Percentiles rank a stretch among this genome's conserved stretches.
Conservation (phyloP, 2,329 filamentous ascomycete species). For the Cucurbitaria berberidis region DNA sequence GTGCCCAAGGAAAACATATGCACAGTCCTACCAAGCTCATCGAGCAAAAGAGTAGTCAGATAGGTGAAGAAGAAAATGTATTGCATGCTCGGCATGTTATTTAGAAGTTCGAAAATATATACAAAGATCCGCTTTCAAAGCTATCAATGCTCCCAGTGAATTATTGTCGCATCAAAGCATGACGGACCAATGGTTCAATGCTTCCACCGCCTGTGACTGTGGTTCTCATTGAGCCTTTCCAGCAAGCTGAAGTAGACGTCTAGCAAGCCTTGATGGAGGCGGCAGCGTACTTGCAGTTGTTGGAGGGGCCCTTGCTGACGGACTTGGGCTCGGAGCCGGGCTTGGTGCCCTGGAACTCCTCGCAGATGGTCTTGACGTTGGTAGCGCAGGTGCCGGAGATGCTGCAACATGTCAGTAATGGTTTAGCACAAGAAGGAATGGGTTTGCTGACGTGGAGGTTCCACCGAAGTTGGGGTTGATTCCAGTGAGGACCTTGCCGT, state of each 20-base stretch:
- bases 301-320: conserved; percentile 37
- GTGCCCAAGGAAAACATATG: neutral
- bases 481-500: conserved; percentile 53
- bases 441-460: conserved; percentile 56
- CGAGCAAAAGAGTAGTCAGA: neutral
- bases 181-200: neutral
- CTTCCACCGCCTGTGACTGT: conserved; percentile 1
- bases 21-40: neutral
- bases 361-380: conserved; percentile 42
- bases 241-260: conserved; percentile 1
- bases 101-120: conserved; percentile 17
- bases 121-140: conserved; percentile 28
- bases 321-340: conserved; percentile 39
- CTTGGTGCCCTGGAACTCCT: conserved; percentile 43
- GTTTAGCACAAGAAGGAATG: too few relatives aligned
- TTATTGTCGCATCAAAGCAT: conserved; percentile 13
- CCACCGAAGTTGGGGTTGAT: conserved; percentile 62
- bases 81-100: conserved; percentile 19
- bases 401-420: too few relatives aligned
- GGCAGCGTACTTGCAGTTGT: conserved; percentile 41
- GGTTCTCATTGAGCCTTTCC: neutral
- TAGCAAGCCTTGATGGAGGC: conserved; percentile 42
- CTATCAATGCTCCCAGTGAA: conserved; percentile 14
- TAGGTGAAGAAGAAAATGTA: conserved; percentile 6
- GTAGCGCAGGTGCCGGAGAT: conserved; percentile 45